These are phyloP conservation scores for Elsinoe perseae DNA, from an alignment of 2,329 filamentous ascomycete genomes.

Conservation along the genomic window DNA sequence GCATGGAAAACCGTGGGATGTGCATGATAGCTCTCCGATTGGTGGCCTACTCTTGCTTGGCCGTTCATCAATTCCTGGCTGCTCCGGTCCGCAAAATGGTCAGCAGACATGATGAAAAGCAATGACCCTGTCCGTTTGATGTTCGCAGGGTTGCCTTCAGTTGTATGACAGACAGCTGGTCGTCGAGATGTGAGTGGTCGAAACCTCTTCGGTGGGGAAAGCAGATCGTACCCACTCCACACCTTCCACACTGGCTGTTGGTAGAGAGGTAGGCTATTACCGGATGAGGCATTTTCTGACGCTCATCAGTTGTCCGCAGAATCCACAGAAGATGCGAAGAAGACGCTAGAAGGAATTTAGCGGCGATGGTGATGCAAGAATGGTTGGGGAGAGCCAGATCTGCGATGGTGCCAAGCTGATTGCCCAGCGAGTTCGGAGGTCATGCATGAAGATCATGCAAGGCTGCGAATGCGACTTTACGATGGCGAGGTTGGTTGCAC, in stretches of 20 bases:
- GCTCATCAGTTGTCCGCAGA: not conserved
- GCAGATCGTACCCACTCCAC: conserved; percentile 1
- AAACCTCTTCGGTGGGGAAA: not conserved
- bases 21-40: not conserved
- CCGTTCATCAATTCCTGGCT: conserved; percentile 5
- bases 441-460: conserved; percentile 3
- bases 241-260: not conserved
- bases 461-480: conserved; percentile 1
- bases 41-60: not conserved
- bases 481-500: not conserved
- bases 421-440: conserved; percentile 8
- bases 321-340: conserved; percentile 12
- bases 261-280: not conserved
- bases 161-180: not conserved
- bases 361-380: conserved; percentile 5
- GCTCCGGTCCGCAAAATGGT: not conserved
- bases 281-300: conserved; percentile 3
- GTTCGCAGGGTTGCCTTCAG: not conserved
- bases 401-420: not conserved
- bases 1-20: not conserved
- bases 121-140: not conserved
- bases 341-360: conserved; percentile 13
- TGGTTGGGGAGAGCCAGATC: conserved; percentile 12
- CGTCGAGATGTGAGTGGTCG: not conserved
- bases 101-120: not conserved